These are phyloP conservation scores for Helicostylum pulchrum DNA, from an alignment of 192 early-diverging fungal species.

Conservation along the genomic window DNA sequence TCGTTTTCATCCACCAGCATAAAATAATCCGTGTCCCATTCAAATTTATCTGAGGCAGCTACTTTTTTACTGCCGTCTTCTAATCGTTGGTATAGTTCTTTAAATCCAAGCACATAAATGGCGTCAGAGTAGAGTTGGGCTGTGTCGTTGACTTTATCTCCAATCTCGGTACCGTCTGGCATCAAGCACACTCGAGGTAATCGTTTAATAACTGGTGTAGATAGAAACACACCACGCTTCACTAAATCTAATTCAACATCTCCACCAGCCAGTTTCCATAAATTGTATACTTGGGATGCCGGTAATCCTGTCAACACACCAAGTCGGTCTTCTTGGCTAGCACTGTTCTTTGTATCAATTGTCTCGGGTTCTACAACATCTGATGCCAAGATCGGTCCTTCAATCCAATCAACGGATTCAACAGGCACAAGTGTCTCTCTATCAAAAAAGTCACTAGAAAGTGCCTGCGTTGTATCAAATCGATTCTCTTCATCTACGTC, in stretches of 20 bases:
- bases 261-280: slow-evolving; percentile 66
- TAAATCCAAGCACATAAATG: slow-evolving; percentile 41
- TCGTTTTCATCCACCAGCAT: slow-evolving; percentile 54
- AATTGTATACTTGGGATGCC: slow-evolving; percentile 52
- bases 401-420: slow-evolving; percentile 20
- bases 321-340: not conserved
- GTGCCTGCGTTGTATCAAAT: slow-evolving; percentile 24
- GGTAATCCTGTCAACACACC: slow-evolving; percentile 39
- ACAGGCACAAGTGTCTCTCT: not conserved
- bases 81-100: slow-evolving; percentile 48
- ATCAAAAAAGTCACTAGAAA: slow-evolving; percentile 35
- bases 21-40: slow-evolving; percentile 58
- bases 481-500: slow-evolving; percentile 25
- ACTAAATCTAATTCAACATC: slow-evolving; percentile 56
- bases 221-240: slow-evolving; percentile 42
- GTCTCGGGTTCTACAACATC: slow-evolving; percentile 37
- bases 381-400: slow-evolving; percentile 43
- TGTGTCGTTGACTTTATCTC: slow-evolving; percentile 30
- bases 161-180: slow-evolving; percentile 39
- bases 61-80: slow-evolving; percentile 15
- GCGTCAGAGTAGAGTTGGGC: slow-evolving; percentile 53
- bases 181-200: slow-evolving; percentile 46
- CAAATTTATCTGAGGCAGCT: slow-evolving; percentile 38
- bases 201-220: slow-evolving; percentile 52
- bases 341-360: slow-evolving; percentile 20